These are phyloP conservation scores for Yamadazyma taylorii DNA, from an alignment of 1,139 yeast species.

Conservation along the genomic window DNA sequence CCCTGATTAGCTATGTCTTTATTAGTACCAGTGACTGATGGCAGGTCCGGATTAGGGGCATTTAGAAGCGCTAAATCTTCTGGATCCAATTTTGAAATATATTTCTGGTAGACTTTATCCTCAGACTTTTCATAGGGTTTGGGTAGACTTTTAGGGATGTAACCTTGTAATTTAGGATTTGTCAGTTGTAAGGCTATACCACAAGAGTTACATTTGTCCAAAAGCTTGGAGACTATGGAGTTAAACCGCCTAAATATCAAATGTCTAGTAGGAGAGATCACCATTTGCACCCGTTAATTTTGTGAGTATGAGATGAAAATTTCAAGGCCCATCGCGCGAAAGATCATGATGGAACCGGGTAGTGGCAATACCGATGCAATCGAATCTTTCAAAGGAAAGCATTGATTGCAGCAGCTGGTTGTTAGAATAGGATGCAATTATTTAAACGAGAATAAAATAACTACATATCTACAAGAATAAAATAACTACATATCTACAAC, in stretches of 20 bases:
- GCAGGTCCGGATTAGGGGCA: not conserved
- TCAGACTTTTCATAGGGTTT: slow-evolving; percentile 10
- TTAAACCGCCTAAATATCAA: slow-evolving; percentile 2
- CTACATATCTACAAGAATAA: too few relatives aligned
- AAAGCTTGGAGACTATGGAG: slow-evolving; percentile 4
- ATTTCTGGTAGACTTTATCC: slow-evolving; percentile 8
- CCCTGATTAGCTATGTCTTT: too few relatives aligned
- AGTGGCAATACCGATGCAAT: too few relatives aligned
- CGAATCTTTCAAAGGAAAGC: too few relatives aligned
- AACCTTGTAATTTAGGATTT: slow-evolving; percentile 10
- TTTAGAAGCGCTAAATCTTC: slow-evolving; percentile 22
- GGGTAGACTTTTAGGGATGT: slow-evolving; percentile 6
- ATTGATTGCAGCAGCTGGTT: too few relatives aligned
- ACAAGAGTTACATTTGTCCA: slow-evolving; percentile 14
- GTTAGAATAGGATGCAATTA: too few relatives aligned
- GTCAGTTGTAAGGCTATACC: slow-evolving; percentile 13
- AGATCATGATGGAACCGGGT: too few relatives aligned
- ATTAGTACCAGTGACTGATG: too few relatives aligned
- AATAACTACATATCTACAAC: not conserved
- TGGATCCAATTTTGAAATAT: slow-evolving; percentile 5
- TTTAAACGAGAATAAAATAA: not conserved
- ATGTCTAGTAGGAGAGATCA: not conserved
- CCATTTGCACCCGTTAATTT: not conserved
- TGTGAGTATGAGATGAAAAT: not conserved
- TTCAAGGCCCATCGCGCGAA: too few relatives aligned